Evolutionary conservation across 1,284 basidiomycete species (phyloP).

Genomic region (Moesziomyces aphidis): DNA sequence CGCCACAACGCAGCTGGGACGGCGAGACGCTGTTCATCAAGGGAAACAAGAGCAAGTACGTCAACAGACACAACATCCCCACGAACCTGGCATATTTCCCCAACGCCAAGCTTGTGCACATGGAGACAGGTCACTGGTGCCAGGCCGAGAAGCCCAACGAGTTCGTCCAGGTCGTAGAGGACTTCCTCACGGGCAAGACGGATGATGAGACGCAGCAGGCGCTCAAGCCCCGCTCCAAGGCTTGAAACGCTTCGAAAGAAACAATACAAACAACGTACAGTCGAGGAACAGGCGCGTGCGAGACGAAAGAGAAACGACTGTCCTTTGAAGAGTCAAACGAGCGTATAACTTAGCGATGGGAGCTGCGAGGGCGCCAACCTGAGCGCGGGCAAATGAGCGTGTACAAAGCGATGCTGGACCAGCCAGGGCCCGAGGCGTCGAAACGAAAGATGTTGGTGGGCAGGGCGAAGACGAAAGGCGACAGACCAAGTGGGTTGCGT

Average conservation of each 20-base stretch:
- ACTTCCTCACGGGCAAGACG: slow-evolving; percentile 57
- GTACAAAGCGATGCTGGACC: slow-evolving; percentile 6
- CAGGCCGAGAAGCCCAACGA: slow-evolving; percentile 68
- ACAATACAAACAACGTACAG: no score
- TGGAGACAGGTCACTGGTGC: slow-evolving; percentile 70
- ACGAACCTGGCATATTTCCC: slow-evolving; percentile 78
- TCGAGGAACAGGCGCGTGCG: no score
- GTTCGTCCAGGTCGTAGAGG: slow-evolving; percentile 65
- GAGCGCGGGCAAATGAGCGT: background rate
- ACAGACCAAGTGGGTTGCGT: background rate
- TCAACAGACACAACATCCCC: slow-evolving; percentile 77
- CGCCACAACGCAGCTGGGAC: slow-evolving; percentile 70
- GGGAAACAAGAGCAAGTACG: slow-evolving; percentile 75
- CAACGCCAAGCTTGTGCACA: slow-evolving; percentile 69
- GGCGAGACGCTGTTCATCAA: slow-evolving; percentile 81
- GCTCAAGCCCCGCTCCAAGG: slow-evolving; percentile 26
- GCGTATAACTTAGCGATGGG: no score
- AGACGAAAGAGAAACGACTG: background rate
- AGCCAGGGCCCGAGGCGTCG: slow-evolving; percentile 6
- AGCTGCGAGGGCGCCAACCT: no score
- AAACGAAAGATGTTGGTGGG: background rate
- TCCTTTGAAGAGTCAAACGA: background rate
- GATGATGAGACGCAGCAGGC: slow-evolving; percentile 31
- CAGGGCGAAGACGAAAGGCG: background rate
- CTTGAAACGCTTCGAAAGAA: background rate